Percentiles rank a stretch among this genome's conserved stretches.
Conservation (phyloP, 2,329 filamentous ascomycete species). For the Colletotrichum melonis region DNA sequence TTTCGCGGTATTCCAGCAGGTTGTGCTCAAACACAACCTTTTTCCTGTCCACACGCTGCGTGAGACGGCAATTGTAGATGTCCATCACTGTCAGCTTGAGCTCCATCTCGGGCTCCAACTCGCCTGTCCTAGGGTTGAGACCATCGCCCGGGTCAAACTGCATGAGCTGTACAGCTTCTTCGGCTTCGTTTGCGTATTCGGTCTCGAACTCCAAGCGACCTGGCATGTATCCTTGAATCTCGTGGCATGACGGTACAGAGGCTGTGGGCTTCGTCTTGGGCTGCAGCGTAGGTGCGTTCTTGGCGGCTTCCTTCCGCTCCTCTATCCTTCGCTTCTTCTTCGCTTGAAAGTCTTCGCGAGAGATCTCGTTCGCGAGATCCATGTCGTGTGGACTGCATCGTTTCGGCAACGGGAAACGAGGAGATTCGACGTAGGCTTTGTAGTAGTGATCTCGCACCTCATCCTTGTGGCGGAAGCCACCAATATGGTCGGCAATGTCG, state of each 20-base stretch:
- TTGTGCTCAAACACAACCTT: conserved; percentile 97
- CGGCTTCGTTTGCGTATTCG: conserved; percentile 96
- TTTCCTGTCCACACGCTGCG: conserved; percentile 91
- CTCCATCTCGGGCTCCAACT: conserved; percentile 95
- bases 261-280: conserved; percentile 97
- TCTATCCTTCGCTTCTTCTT: conserved; percentile 95
- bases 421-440: conserved; percentile 85
- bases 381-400: conserved; percentile 86
- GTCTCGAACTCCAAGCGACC: conserved; percentile 97
- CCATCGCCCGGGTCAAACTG: conserved; percentile 97
- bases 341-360: conserved; percentile 91
- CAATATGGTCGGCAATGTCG: conserved; percentile 97
- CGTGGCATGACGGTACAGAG: conserved; percentile 94
- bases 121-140: conserved; percentile 83
- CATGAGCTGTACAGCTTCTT: conserved; percentile 98
- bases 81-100: conserved; percentile 98
- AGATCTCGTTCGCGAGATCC: conserved; percentile 80
- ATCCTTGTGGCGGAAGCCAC: conserved; percentile 92
- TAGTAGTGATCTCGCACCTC: conserved; percentile 97
- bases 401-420: conserved; percentile 86
- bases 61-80: conserved; percentile 94
- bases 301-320: conserved; percentile 86
- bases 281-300: conserved; percentile 83
- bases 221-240: conserved; percentile 99
- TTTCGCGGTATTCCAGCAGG: conserved; percentile 92